These are phyloP conservation scores for Physcomitrium patens DNA, from an alignment of 225 moss, liverwort and hornwort genomes.

Conservation along the genomic window DNA sequence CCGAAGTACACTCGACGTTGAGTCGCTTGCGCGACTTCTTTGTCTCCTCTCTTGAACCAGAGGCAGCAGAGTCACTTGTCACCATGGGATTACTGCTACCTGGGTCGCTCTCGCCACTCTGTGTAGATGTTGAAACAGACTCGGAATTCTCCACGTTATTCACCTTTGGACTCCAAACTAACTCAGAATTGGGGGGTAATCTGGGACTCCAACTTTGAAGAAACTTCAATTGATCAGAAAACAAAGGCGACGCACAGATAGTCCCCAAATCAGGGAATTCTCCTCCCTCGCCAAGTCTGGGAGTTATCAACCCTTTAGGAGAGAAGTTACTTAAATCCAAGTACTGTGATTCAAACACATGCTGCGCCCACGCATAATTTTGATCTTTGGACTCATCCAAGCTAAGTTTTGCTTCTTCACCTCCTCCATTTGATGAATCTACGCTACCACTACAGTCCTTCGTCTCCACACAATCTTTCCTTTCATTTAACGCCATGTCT, in stretches of 20 bases:
- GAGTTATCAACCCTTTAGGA: neutral
- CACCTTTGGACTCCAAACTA: slow-evolving; percentile 6
- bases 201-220: slow-evolving; percentile 5
- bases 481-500: too few relatives aligned
- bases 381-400: slow-evolving; percentile 19
- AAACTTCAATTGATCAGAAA: slow-evolving; percentile 23
- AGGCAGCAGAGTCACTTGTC: neutral
- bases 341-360: slow-evolving; percentile 9
- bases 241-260: slow-evolving; percentile 6
- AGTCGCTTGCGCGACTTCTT: slow-evolving; percentile 1
- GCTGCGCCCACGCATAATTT: slow-evolving; percentile 20
- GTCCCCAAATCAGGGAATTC: slow-evolving; percentile 5
- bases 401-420: neutral
- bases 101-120: neutral
- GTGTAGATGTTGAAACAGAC: too few relatives aligned
- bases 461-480: too few relatives aligned
- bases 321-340: slow-evolving; percentile 18
- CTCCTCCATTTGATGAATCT: too few relatives aligned
- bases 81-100: neutral
- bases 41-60: neutral
- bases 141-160: neutral
- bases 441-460: too few relatives aligned
- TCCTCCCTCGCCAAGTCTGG: neutral
- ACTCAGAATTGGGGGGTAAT: neutral
- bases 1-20: neutral